phyloP scores from a whole-genome alignment of 2,329 filamentous ascomycete genomes.

The Celoporthe dispersa region DNA sequence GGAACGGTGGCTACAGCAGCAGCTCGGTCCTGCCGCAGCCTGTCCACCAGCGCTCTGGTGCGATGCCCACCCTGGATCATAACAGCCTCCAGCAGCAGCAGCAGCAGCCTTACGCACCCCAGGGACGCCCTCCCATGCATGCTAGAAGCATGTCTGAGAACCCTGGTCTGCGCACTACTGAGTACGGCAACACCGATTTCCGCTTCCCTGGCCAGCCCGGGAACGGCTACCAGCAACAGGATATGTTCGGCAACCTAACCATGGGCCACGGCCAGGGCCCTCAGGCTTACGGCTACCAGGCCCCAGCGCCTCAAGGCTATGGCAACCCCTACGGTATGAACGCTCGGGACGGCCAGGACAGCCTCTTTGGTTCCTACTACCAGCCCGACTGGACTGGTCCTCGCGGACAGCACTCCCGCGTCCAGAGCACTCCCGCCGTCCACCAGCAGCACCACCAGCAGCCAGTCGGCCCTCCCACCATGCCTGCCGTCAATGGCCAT shows the following conservation, averaged over 20 bases:
- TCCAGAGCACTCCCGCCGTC: slow-evolving; percentile 24
- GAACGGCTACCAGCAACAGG: slow-evolving; percentile 22
- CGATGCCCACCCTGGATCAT: slow-evolving; percentile 3
- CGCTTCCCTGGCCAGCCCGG: slow-evolving; percentile 18
- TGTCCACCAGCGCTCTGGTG: slow-evolving; percentile 22
- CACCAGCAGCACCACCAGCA: slow-evolving; percentile 22
- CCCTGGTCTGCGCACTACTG: slow-evolving; percentile 23
- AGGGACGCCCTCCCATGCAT: slow-evolving; percentile 21
- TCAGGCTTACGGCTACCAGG: slow-evolving; percentile 19
- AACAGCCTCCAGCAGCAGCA: slow-evolving; percentile 17
- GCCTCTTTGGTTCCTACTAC: slow-evolving; percentile 16
- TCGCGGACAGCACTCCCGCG: slow-evolving; percentile 23
- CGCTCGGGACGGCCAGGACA: slow-evolving; percentile 12
- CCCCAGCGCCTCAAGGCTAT: slow-evolving; percentile 22
- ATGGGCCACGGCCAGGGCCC: slow-evolving; percentile 12
- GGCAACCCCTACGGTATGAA: slow-evolving; percentile 15
- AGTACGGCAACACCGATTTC: slow-evolving; percentile 19
- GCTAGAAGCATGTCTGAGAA: slow-evolving; percentile 31
- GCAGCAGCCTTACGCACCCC: slow-evolving; percentile 14
- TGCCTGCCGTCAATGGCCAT: slow-evolving; percentile 9
- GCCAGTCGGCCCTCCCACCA: slow-evolving; percentile 17
- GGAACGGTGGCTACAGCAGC: slow-evolving; percentile 27
- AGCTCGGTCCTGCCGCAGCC: slow-evolving; percentile 31
- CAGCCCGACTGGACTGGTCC: slow-evolving; percentile 19
- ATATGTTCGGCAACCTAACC: slow-evolving; percentile 22